Evolutionary conservation across 495 filamentous ascomycete genomes (phyloP).

Genomic region (Penicillium macrosclerotiorum): DNA sequence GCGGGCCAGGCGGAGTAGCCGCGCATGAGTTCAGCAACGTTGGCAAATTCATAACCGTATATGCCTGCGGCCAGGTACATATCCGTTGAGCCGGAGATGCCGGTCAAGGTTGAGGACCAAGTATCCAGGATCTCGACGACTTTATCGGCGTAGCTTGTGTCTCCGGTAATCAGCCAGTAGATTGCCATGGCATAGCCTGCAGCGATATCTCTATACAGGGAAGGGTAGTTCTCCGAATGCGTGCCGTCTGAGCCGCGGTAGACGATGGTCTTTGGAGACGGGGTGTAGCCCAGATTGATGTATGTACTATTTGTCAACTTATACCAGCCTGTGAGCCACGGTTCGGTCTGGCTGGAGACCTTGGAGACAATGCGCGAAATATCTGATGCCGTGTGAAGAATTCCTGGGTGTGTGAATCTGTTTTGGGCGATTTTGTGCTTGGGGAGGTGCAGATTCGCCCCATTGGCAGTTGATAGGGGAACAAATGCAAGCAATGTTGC

Average conservation of each 20-base stretch:
- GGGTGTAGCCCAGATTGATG: slow-evolving; percentile 22
- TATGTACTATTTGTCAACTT: slow-evolving; percentile 26
- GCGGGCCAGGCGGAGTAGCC: slow-evolving; percentile 32
- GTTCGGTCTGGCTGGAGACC: slow-evolving; percentile 24
- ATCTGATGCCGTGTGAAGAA: slow-evolving; percentile 37
- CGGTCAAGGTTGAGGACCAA: slow-evolving; percentile 36
- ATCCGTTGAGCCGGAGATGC: slow-evolving; percentile 34
- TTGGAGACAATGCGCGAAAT: slow-evolving; percentile 32
- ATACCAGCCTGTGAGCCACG: slow-evolving; percentile 37
- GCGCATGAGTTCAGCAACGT: slow-evolving; percentile 43
- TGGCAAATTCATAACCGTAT: slow-evolving; percentile 48
- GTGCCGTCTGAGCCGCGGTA: slow-evolving; percentile 29
- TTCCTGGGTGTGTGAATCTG: slow-evolving; percentile 41
- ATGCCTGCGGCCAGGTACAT: slow-evolving; percentile 41
- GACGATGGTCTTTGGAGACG: slow-evolving; percentile 20
- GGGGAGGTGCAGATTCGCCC: too few species aligned
- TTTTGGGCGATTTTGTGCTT: too few species aligned
- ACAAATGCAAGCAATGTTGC: too few species aligned
- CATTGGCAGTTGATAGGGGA: too few species aligned
- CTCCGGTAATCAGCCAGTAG: slow-evolving; percentile 37
- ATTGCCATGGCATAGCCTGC: slow-evolving; percentile 39
- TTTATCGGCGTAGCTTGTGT: slow-evolving; percentile 32
- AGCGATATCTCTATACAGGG: slow-evolving; percentile 38
- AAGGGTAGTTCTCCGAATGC: slow-evolving; percentile 34
- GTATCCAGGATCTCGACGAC: slow-evolving; percentile 36